These are phyloP conservation scores for Acer negundo DNA, from an alignment of 345 rosid genomes.

Conservation along the genomic window DNA sequence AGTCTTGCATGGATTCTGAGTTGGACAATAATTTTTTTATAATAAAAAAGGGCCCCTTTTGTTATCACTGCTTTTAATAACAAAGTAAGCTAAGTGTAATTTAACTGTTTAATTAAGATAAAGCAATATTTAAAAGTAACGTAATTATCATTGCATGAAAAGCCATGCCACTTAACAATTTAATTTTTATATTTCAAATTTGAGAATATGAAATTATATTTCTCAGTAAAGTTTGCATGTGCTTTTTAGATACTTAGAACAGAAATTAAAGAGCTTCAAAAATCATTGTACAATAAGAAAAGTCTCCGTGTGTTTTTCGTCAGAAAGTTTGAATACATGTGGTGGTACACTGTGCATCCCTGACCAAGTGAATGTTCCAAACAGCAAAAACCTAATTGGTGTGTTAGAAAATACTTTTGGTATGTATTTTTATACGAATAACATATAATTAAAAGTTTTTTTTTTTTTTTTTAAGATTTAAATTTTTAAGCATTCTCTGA, in stretches of 20 bases:
- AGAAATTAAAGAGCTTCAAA: not conserved
- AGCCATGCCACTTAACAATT: not conserved
- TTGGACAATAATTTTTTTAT: constrained; percentile 1
- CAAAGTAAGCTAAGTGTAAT: constrained; percentile 11
- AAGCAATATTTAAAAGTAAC: not conserved
- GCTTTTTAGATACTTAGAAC: not conserved
- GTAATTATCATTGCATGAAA: constrained; percentile 16
- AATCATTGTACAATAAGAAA: constrained; percentile 3
- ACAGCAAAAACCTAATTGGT: not conserved
- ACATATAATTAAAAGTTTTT: no score
- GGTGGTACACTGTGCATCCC: not conserved
- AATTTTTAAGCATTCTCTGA: no score
- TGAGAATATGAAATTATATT: not conserved
- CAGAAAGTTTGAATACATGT: not conserved
- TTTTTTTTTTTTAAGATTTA: no score
- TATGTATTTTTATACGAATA: no score
- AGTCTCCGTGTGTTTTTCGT: not conserved
- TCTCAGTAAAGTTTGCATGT: not conserved
- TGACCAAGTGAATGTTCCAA: not conserved
- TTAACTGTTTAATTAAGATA: constrained; percentile 11
- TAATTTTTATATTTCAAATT: not conserved
- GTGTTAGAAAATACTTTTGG: not conserved
- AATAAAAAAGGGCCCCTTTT: not conserved
- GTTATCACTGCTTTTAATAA: constrained; percentile 15
- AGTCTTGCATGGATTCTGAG: constrained; percentile 12